Evolutionary conservation across 2,329 filamentous ascomycete genomes (phyloP).

Genomic region (Colletotrichum sp.): DNA sequence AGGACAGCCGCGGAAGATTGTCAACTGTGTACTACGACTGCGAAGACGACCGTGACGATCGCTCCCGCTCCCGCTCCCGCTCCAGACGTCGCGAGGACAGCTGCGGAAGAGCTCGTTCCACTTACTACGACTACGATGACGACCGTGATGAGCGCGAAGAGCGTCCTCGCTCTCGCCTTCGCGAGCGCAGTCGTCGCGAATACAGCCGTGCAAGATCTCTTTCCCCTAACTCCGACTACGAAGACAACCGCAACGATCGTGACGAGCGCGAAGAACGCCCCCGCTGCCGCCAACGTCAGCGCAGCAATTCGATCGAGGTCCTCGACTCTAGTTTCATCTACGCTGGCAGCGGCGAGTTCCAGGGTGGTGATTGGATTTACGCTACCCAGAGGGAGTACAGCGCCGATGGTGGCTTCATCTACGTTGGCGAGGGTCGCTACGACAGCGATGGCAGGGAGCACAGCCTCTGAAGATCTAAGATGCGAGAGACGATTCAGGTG

Average conservation of each 20-base stretch:
- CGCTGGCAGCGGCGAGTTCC: neutral
- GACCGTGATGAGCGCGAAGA: neutral
- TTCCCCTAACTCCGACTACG: neutral
- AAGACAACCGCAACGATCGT: neutral
- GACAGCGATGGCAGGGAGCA: neutral
- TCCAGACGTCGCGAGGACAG: neutral
- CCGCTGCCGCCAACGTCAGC: rapidly evolving
- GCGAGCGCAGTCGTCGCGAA: neutral
- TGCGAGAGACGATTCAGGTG: neutral
- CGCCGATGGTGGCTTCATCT: neutral
- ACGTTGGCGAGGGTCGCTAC: neutral
- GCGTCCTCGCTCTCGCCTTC: rapidly evolving
- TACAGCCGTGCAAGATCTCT: neutral
- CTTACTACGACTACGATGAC: neutral
- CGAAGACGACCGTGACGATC: neutral
- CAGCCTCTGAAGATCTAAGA: neutral
- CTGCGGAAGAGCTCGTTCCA: neutral
- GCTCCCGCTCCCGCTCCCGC: neutral
- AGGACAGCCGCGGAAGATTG: neutral
- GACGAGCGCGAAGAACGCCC: neutral
- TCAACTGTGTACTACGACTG: neutral
- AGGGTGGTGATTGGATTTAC: neutral
- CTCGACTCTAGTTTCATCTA: neutral
- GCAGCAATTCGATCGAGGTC: neutral
- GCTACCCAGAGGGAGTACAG: neutral